phyloP scores from a whole-genome alignment of 1,284 basidiomycete genomes.

The Phellinidium pouzarii region DNA sequence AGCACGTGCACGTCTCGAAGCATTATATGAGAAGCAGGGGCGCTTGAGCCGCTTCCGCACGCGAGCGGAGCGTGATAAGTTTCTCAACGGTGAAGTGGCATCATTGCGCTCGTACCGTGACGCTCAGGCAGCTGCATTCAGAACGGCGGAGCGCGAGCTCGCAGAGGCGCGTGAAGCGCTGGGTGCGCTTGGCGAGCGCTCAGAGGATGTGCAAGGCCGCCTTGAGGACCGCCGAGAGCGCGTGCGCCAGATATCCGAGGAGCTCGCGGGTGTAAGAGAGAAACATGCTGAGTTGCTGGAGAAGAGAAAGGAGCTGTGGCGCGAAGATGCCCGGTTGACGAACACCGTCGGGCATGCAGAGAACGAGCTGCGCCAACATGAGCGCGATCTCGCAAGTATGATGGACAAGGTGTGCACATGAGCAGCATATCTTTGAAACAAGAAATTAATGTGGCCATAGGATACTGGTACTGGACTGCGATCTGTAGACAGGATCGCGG shows the following conservation, averaged over 20 bases:
- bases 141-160: conserved; percentile 41
- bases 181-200: conserved; percentile 50
- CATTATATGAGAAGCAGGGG: conserved; percentile 84
- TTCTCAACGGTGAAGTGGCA: conserved; percentile 66
- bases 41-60: conserved; percentile 82
- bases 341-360: conserved; percentile 70
- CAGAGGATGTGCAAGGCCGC: conserved; percentile 57
- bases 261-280: conserved; percentile 61
- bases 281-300: conserved; percentile 70
- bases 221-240: conserved; percentile 73
- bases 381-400: conserved; percentile 79
- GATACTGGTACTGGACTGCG: conserved; percentile 86
- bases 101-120: conserved; percentile 54
- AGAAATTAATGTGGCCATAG: conserved; percentile 33
- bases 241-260: conserved; percentile 61
- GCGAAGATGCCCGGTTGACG: conserved; percentile 87
- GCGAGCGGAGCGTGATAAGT: conserved; percentile 75
- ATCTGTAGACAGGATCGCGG: conserved; percentile 78
- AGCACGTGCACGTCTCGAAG: conserved; percentile 59
- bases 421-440: neutral
- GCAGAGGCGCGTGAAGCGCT: conserved; percentile 40
- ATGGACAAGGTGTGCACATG: conserved; percentile 81
- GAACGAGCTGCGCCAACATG: conserved; percentile 75
- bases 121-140: conserved; percentile 45
- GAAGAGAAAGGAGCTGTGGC: conserved; percentile 88